phyloP scores from a whole-genome alignment of 176 grass and related monocot species.

The Pontederia paniculata region DNA sequence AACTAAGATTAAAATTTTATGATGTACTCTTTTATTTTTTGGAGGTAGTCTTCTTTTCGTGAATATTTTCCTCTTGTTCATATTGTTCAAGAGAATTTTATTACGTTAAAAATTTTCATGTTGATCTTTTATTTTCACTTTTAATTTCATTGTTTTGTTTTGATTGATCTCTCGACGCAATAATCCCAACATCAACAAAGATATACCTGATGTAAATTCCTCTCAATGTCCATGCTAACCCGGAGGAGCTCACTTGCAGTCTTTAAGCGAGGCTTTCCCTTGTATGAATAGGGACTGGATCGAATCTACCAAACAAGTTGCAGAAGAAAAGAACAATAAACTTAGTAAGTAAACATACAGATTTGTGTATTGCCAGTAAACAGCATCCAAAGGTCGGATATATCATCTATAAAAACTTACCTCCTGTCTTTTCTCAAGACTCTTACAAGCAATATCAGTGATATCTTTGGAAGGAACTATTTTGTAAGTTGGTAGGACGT shows the following conservation, averaged over 20 bases:
- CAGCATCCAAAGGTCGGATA: too few relatives aligned
- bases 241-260: constrained; percentile 42
- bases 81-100: too few relatives aligned
- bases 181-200: too few relatives aligned
- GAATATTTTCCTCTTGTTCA: too few relatives aligned
- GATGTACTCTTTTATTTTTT: too few relatives aligned
- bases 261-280: constrained; percentile 47
- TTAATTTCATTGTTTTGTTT: too few relatives aligned
- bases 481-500: constrained; percentile 47
- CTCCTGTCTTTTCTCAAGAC: constrained; percentile 40
- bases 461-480: constrained; percentile 47
- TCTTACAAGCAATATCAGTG: constrained; percentile 49
- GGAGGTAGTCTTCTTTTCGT: too few relatives aligned
- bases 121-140: too few relatives aligned
- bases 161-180: too few relatives aligned
- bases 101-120: too few relatives aligned
- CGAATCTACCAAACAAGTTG: constrained; percentile 29
- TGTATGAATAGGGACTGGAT: constrained; percentile 47
- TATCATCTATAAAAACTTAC: constrained; percentile 10
- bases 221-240: constrained; percentile 50
- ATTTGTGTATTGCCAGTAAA: background rate
- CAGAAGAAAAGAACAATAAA: background rate
- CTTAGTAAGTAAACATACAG: background rate
- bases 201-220: constrained; percentile 32
- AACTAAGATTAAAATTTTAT: too few relatives aligned